Evolutionary conservation across 441 rosid species (phyloP).

Genomic region (Manihot esculenta): DNA sequence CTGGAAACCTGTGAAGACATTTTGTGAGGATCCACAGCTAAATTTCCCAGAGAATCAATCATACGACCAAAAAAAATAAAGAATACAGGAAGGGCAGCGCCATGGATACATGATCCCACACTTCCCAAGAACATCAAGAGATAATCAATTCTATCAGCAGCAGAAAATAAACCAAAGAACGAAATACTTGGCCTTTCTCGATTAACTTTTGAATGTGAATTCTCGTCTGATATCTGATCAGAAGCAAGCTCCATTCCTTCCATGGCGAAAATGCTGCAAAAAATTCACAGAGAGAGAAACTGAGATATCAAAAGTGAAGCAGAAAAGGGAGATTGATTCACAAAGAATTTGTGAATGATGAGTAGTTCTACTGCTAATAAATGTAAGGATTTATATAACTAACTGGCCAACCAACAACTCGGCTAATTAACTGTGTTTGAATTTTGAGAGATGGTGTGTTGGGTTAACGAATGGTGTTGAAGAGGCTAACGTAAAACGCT

Average conservation of each 20-base stretch:
- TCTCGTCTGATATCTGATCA: neutral
- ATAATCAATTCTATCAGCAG: constrained; percentile 59
- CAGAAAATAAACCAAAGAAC: constrained; percentile 59
- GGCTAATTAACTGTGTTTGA: constrained; percentile 24
- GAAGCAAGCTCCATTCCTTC: constrained; percentile 30
- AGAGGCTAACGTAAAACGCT: neutral
- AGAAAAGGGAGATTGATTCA: constrained; percentile 12
- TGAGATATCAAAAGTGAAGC: constrained; percentile 3
- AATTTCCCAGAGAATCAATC: constrained; percentile 71
- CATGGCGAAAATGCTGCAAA: constrained; percentile 16
- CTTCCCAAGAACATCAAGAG: constrained; percentile 60
- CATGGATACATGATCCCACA: constrained; percentile 58
- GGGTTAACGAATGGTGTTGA: constrained; percentile 3
- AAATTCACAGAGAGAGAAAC: neutral
- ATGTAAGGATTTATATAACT: constrained; percentile 28
- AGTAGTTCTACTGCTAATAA: constrained; percentile 29
- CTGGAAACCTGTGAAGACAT: constrained; percentile 56
- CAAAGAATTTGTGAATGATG: constrained; percentile 21
- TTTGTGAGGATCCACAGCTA: constrained; percentile 49
- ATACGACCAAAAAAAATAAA: constrained; percentile 60
- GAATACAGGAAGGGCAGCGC: constrained; percentile 68
- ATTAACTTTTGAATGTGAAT: constrained; percentile 13
- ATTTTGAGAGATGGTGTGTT: neutral
- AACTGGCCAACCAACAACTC: constrained; percentile 34
- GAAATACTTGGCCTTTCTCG: constrained; percentile 36